phyloP scores from a whole-genome alignment of 176 grass and related monocot species.

The Carex scoparia region DNA sequence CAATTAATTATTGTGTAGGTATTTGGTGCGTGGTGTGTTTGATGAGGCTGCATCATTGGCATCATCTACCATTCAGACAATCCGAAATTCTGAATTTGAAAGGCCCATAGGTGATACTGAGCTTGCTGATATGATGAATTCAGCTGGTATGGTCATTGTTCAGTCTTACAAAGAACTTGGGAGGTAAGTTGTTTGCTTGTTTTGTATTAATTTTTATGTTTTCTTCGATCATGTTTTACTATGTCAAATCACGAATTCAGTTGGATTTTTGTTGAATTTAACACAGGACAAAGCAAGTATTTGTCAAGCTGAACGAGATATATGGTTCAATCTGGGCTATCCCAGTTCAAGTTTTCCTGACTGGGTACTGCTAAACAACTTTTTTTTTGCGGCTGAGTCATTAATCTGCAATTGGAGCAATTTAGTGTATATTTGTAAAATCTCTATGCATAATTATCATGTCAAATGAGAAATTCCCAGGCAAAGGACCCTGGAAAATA shows the following conservation, averaged over 20 bases:
- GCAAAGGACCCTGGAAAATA: neutral
- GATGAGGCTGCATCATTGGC: constrained; percentile 27
- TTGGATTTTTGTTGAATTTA: neutral
- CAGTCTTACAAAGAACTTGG: constrained; percentile 35
- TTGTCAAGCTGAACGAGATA: constrained; percentile 22
- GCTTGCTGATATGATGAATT: constrained; percentile 28
- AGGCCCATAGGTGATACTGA: constrained; percentile 25
- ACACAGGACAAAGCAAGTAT: constrained; percentile 16
- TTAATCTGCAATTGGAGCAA: neutral
- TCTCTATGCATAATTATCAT: neutral
- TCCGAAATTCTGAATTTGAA: constrained; percentile 11
- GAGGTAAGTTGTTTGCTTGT: constrained; percentile 24
- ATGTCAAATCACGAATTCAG: neutral
- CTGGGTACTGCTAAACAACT: neutral
- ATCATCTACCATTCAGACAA: constrained; percentile 9
- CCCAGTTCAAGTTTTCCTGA: constrained; percentile 20
- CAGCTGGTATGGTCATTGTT: constrained; percentile 40
- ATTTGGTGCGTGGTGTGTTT: constrained; percentile 20
- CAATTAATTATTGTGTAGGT: constrained; percentile 17
- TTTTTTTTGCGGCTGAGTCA: neutral
- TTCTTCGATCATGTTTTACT: neutral
- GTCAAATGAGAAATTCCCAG: neutral
- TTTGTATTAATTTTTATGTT: constrained; percentile 8
- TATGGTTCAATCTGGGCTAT: constrained; percentile 25
- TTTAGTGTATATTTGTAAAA: neutral